Percentiles rank a stretch among this genome's conserved stretches.
Conservation (phyloP, 495 filamentous ascomycete species). For the Aspergillus coremiiformis region DNA sequence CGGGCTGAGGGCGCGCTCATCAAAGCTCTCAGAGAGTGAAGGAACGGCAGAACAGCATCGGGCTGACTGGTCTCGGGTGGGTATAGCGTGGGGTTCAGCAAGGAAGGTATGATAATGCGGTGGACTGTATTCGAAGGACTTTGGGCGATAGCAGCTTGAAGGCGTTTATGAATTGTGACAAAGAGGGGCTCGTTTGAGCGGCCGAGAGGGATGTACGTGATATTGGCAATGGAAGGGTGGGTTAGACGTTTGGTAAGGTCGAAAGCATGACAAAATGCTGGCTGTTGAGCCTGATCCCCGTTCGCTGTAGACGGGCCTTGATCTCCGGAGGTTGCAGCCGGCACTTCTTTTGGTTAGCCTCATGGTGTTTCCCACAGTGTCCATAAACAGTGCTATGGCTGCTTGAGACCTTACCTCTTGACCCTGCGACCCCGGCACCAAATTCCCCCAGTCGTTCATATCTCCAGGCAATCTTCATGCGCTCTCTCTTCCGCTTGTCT, state of each 20-base stretch:
- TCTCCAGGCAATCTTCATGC: slow-evolving; percentile 98
- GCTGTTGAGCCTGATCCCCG: slow-evolving; percentile 15
- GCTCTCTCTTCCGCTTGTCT: slow-evolving; percentile 47
- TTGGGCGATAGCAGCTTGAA: slow-evolving; percentile 50
- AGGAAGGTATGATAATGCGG: slow-evolving; percentile 71
- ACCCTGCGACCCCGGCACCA: slow-evolving; percentile 43
- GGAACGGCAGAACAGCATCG: slow-evolving; percentile 67
- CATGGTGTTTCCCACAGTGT: neutral
- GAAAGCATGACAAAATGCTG: slow-evolving; percentile 78
- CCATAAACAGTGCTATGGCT: slow-evolving; percentile 12
- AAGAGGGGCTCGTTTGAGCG: slow-evolving; percentile 55
- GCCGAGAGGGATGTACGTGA: slow-evolving; percentile 50
- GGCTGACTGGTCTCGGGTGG: slow-evolving; percentile 59
- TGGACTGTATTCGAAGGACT: slow-evolving; percentile 59
- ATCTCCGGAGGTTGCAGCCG: slow-evolving; percentile 20
- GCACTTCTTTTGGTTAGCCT: slow-evolving; percentile 20
- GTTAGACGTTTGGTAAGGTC: slow-evolving; percentile 79
- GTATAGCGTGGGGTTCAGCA: slow-evolving; percentile 80
- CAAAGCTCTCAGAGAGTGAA: slow-evolving; percentile 71
- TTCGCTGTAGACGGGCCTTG: slow-evolving; percentile 18
- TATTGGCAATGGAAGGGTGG: slow-evolving; percentile 47
- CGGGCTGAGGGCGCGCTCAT: slow-evolving; percentile 57
- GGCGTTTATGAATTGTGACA: slow-evolving; percentile 50
- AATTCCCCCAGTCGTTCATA: slow-evolving; percentile 79
- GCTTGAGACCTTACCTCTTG: slow-evolving; percentile 40